phyloP scores from a whole-genome alignment of 208 protist species.

The Trypanosoma platydactyli region DNA sequence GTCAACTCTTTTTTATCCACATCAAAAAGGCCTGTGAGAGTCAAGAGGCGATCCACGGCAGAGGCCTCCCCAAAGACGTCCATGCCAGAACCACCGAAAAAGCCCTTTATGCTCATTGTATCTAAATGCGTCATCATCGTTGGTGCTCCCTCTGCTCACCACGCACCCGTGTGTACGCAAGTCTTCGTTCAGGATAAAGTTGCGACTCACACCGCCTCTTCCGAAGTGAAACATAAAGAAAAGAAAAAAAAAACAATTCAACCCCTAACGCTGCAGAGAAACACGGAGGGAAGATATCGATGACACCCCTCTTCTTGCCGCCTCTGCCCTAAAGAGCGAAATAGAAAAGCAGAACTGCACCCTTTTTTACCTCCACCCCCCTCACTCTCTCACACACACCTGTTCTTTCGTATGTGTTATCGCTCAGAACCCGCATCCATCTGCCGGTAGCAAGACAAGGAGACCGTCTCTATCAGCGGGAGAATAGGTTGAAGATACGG shows the following conservation, averaged over 20 bases:
- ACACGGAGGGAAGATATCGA: too few relatives aligned
- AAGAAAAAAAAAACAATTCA: not conserved
- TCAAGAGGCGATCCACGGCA: constrained; percentile 63
- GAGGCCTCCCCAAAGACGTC: constrained; percentile 46
- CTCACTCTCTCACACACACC: not conserved
- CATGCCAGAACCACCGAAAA: constrained; percentile 65
- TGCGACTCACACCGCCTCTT: not conserved
- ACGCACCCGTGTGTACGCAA: too few relatives aligned
- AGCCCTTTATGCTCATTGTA: constrained; percentile 40
- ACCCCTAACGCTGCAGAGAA: too few relatives aligned
- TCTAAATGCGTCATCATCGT: constrained; percentile 25
- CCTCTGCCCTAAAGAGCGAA: constrained; percentile 16
- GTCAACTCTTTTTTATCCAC: constrained; percentile 11
- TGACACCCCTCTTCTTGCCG: too few relatives aligned
- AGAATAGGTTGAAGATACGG: constrained; percentile 42
- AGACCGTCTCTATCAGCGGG: constrained; percentile 16
- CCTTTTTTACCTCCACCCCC: not conserved
- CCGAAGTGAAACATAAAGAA: not conserved
- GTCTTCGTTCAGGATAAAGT: too few relatives aligned
- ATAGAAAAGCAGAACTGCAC: not conserved
- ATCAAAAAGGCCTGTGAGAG: constrained; percentile 39
- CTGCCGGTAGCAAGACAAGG: constrained; percentile 4
- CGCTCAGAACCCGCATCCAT: constrained; percentile 17
- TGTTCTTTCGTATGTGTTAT: not conserved
- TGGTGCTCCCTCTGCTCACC: too few relatives aligned